A percentile compares a stretch with the other conserved stretches of the same genome.
Conservation (phyloP, 2,329 filamentous ascomycete species). For the Cercospora sp. region DNA sequence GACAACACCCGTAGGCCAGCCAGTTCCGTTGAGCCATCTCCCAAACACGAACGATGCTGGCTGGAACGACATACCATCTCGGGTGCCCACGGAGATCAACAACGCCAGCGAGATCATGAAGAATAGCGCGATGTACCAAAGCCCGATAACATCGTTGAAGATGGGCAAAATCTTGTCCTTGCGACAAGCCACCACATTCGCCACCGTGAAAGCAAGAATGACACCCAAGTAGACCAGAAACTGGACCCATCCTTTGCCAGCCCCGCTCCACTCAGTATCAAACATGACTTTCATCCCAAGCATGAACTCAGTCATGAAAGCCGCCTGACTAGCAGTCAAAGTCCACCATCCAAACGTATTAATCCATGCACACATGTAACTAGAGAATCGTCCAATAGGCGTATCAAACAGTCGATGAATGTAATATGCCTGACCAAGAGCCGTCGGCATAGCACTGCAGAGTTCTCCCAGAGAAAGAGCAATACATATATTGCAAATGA, state of each 20-base stretch:
- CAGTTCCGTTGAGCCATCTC: slow-evolving; percentile 52
- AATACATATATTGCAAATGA: slow-evolving; percentile 52
- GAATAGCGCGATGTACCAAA: slow-evolving; percentile 56
- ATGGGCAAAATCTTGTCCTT: slow-evolving; percentile 50
- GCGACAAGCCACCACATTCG: slow-evolving; percentile 56
- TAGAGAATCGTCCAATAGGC: slow-evolving; percentile 50
- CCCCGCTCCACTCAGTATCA: slow-evolving; percentile 49
- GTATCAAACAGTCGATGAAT: slow-evolving; percentile 47
- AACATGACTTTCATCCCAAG: slow-evolving; percentile 59
- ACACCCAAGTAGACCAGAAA: slow-evolving; percentile 58
- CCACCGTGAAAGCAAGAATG: slow-evolving; percentile 49
- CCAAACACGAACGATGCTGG: slow-evolving; percentile 56
- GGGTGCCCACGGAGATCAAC: slow-evolving; percentile 54
- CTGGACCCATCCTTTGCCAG: slow-evolving; percentile 52
- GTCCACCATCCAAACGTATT: slow-evolving; percentile 63
- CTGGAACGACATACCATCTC: slow-evolving; percentile 49
- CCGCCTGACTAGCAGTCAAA: slow-evolving; percentile 56
- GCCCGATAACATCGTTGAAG: slow-evolving; percentile 59
- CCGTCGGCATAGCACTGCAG: slow-evolving; percentile 60
- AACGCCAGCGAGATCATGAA: slow-evolving; percentile 54
- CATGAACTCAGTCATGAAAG: slow-evolving; percentile 60
- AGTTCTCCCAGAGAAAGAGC: slow-evolving; percentile 58
- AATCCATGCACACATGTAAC: slow-evolving; percentile 61
- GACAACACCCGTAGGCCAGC: slow-evolving; percentile 58
- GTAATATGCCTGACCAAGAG: slow-evolving; percentile 62